These are phyloP conservation scores for Calonectria fujianensis DNA, from an alignment of 2,329 filamentous ascomycete genomes.

Conservation along the genomic window DNA sequence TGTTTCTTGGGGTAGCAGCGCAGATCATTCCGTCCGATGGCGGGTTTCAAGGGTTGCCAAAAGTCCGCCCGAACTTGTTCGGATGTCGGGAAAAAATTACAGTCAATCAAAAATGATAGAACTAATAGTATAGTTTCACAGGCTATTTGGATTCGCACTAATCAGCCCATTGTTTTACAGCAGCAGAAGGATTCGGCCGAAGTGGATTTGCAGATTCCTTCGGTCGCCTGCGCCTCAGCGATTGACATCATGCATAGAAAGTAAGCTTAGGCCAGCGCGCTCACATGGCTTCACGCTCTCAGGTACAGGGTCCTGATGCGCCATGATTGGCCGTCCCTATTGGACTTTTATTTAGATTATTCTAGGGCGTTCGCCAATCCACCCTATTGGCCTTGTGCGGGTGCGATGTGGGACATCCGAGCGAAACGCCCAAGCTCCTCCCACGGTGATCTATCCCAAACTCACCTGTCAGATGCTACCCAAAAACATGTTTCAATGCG, in stretches of 20 bases:
- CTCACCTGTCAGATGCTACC: not conserved
- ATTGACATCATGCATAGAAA: constrained; percentile 13
- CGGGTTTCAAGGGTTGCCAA: not conserved
- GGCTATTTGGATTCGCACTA: not conserved
- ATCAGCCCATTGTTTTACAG: not conserved
- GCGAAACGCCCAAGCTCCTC: not conserved
- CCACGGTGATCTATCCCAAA: constrained; percentile 1
- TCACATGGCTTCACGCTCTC: not conserved
- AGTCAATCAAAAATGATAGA: not conserved
- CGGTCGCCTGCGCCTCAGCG: not conserved
- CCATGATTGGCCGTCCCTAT: not conserved
- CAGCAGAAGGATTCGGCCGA: constrained; percentile 9
- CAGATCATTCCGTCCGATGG: not conserved
- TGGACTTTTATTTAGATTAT: not conserved
- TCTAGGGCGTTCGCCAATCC: not conserved
- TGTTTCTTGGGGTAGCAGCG: not conserved
- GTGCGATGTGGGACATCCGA: not conserved
- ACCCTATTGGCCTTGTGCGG: not conserved
- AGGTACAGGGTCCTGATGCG: not conserved
- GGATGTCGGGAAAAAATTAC: not conserved
- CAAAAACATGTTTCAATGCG: not conserved
- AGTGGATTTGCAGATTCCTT: not conserved
- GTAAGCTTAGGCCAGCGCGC: constrained; percentile 1
- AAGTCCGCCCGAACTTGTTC: not conserved
- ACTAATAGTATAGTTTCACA: not conserved